Conservation (phyloP, 192 early-diverging fungal genomes). For the Backusella macrospora region DNA sequence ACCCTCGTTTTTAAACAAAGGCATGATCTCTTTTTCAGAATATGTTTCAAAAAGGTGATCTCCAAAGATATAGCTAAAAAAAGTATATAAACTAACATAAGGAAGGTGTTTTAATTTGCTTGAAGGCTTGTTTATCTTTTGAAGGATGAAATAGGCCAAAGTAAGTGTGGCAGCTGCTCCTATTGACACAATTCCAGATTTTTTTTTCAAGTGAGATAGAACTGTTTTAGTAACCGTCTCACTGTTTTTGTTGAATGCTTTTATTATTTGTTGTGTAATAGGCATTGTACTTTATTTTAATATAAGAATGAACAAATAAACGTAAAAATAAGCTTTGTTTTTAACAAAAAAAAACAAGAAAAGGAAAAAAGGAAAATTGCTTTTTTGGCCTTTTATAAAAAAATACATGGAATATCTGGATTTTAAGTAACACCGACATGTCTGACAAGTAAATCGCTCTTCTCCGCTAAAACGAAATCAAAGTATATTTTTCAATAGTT, state of each 20-base stretch:
- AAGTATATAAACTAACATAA: neutral
- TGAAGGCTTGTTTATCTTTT: neutral
- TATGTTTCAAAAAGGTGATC: neutral
- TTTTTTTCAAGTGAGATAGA: neutral
- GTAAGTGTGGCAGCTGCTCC: slow-evolving; percentile 2
- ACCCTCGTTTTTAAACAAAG: neutral
- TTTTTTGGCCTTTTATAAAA: neutral
- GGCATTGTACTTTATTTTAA: slow-evolving; percentile 1
- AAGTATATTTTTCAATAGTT: too few relatives aligned
- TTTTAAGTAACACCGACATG: slow-evolving; percentile 4
- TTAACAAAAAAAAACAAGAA: neutral
- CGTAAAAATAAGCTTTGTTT: too few relatives aligned
- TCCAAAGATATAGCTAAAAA: neutral
- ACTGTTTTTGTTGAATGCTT: neutral
- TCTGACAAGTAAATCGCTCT: neutral
- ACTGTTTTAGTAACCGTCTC: neutral
- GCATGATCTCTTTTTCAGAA: slow-evolving; percentile 3
- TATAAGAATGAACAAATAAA: too few relatives aligned
- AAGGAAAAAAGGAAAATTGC: neutral
- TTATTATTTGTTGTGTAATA: neutral
- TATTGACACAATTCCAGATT: neutral
- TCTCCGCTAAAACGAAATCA: too few relatives aligned
- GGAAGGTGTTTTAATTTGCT: neutral
- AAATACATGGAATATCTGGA: neutral
- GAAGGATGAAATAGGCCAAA: neutral